Evolutionary conservation across 2,329 filamentous ascomycete genomes (phyloP), one percentile per base, ranked within the genome.

Genomic region (Fusarium udum): DNA sequence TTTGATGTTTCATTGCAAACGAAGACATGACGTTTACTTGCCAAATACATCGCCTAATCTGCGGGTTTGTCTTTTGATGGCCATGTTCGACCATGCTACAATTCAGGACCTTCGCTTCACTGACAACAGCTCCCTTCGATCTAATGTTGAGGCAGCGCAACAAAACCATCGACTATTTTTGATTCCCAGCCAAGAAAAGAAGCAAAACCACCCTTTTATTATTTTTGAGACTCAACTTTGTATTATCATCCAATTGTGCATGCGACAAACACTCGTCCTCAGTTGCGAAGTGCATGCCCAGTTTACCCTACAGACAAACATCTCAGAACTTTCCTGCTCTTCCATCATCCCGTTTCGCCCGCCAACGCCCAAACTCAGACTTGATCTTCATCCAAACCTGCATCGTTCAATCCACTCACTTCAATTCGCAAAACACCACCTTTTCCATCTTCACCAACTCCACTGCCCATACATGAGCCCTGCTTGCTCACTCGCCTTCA

Each of bases 231-330:
- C 15, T 32, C 2, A 24, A 32, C 6, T 7, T 1, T 24, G 10
- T 22, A 22, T 22, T 3, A 6, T 12, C 20, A 39, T 28, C 16
- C 4, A 34, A 14, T 55, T 40, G 14, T 40, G n/a, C 32, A 16
- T 4, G 20, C 15, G 14, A 34, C 15, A 45, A 24, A 22, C 15
- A 7, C 11, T 10, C 4, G 12, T 28, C 15, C 15, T 43, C 6
- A 15, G 1, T 8, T n/a, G 12, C 18, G 18, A 18, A 20, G 18
- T 48, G 40, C 10, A 6, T 45, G 3, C 16, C 18, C 31, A 15
- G 12, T 13, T 22, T 66, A 66, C 63, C 63, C 63, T 66, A 36
- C 31, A 66, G 60, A 16, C 20, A 43, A 7, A 7, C n/a, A 51
- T 6, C n/a, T 22, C 4, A 8, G 18, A 42, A 18, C 28, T 4